Conservation (phyloP, 2,329 filamentous ascomycete genomes). For the Verticillium dahliae region DNA sequence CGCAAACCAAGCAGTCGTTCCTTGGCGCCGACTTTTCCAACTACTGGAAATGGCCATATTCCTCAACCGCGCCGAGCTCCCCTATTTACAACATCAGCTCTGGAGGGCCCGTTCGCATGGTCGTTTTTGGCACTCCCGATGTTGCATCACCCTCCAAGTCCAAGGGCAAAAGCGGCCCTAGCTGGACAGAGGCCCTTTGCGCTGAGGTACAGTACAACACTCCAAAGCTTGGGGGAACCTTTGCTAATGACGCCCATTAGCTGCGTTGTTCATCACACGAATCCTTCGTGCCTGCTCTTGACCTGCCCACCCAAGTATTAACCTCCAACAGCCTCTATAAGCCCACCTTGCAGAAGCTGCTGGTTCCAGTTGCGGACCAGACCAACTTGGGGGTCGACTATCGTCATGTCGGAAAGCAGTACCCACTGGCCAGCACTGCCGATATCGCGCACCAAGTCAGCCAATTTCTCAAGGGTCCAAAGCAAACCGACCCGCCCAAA, state of each 20-base stretch:
- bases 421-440: slow-evolving; percentile 30
- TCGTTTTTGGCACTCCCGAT: slow-evolving; percentile 44
- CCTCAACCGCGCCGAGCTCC: slow-evolving; percentile 8
- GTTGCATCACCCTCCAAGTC: slow-evolving; percentile 26
- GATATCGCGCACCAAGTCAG: slow-evolving; percentile 39
- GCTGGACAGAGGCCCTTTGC: slow-evolving; percentile 45
- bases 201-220: slow-evolving; percentile 29
- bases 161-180: slow-evolving; percentile 13
- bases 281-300: slow-evolving; percentile 34
- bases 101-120: slow-evolving; percentile 34
- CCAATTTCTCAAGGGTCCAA: slow-evolving; percentile 34
- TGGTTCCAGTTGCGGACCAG: slow-evolving; percentile 21
- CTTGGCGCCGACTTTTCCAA: slow-evolving; percentile 1
- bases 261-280: slow-evolving; percentile 37
- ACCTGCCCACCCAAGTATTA: slow-evolving; percentile 40
- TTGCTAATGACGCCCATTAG: slow-evolving; percentile 19
- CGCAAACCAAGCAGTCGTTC: slow-evolving; percentile 8
- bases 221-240: background rate
- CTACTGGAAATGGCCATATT: background rate
- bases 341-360: slow-evolving; percentile 27
- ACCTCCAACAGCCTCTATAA: slow-evolving; percentile 51
- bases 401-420: slow-evolving; percentile 33
- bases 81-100: slow-evolving; percentile 10
- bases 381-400: slow-evolving; percentile 33
- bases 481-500: slow-evolving; percentile 23